Evolutionary conservation across 768 basidiomycete genomes (phyloP).

Genomic region (Lactarius sp.): DNA sequence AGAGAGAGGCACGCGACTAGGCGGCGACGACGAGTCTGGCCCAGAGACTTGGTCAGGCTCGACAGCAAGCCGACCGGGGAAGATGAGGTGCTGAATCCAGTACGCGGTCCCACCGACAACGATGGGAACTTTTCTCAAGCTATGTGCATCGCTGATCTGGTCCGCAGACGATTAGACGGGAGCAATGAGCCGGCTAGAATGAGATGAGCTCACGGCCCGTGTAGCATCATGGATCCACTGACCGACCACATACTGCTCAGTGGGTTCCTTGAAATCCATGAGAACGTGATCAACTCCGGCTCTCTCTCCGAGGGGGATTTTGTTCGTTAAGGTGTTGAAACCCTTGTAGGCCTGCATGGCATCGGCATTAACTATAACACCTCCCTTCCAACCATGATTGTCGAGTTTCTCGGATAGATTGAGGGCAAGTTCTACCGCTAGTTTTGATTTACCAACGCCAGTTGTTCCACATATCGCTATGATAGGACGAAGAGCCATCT

Average conservation of each 20-base stretch:
- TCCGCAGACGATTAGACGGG: conserved; percentile 12
- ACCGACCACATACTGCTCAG: conserved; percentile 81
- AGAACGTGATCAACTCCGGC: conserved; percentile 82
- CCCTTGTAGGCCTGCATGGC: conserved; percentile 96
- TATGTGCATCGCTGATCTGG: conserved; percentile 74
- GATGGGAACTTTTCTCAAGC: conserved; percentile 65
- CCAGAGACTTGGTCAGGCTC: conserved; percentile 22
- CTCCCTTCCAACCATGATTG: conserved; percentile 48
- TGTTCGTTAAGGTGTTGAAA: conserved; percentile 92
- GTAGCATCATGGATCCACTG: conserved; percentile 87
- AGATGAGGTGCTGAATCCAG: conserved; percentile 95
- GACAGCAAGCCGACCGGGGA: conserved; percentile 64
- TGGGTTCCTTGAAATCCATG: conserved; percentile 83
- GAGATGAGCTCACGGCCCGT: conserved; percentile 50
- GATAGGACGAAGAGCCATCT: conserved; percentile 53
- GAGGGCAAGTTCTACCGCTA: conserved; percentile 83
- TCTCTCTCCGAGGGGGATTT: conserved; percentile 71
- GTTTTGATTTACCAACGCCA: conserved; percentile 91
- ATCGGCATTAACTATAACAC: conserved; percentile 89
- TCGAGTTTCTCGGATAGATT: conserved; percentile 38
- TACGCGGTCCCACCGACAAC: conserved; percentile 95
- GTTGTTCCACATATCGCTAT: conserved; percentile 91
- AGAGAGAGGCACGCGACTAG: conserved; percentile 7
- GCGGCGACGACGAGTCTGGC: conserved; percentile 7
- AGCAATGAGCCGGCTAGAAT: background rate